Percentiles rank a stretch among this genome's conserved stretches.
phyloP scores from a whole-genome alignment of 768 basidiomycete genomes.

The Nidularia sp. region DNA sequence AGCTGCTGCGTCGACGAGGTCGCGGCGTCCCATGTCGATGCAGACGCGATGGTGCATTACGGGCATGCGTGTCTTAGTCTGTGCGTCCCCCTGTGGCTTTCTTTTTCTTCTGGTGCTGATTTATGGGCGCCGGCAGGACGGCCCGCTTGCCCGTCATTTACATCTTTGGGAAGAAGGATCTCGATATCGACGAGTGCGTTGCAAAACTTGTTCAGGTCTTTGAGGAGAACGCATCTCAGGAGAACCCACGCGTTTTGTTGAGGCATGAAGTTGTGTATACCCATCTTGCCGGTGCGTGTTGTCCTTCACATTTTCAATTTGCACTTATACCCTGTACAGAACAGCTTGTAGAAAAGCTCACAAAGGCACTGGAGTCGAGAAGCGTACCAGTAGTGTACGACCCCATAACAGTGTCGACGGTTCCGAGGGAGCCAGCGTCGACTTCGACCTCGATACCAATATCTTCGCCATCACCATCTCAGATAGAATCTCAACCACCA shows the following conservation, averaged over 20 bases:
- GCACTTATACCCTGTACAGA: background rate
- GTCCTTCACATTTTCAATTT: background rate
- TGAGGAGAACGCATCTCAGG: constrained; percentile 6
- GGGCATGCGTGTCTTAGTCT: constrained; percentile 94
- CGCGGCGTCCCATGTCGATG: constrained; percentile 89
- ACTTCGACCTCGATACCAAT: no score
- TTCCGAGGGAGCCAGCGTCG: no score
- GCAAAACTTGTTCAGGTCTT: constrained; percentile 32
- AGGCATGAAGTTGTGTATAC: constrained; percentile 78
- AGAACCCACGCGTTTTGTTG: constrained; percentile 36
- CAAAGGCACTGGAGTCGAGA: constrained; percentile 4
- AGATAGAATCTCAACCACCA: no score
- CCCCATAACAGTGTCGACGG: background rate
- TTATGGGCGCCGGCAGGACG: constrained; percentile 43
- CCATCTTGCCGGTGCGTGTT: constrained; percentile 53
- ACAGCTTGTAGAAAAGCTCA: background rate
- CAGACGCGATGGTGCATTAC: constrained; percentile 90
- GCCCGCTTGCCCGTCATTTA: constrained; percentile 88
- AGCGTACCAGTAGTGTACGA: background rate
- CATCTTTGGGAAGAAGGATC: constrained; percentile 73
- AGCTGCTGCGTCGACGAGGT: constrained; percentile 98
- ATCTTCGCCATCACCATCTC: no score
- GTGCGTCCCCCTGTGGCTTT: constrained; percentile 39
- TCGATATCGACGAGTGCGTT: constrained; percentile 56
- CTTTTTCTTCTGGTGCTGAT: background rate